Base-by-base conservation (phyloP, 371 early-diverging fungal species). In the Syncephalastrum sp. region DNA sequence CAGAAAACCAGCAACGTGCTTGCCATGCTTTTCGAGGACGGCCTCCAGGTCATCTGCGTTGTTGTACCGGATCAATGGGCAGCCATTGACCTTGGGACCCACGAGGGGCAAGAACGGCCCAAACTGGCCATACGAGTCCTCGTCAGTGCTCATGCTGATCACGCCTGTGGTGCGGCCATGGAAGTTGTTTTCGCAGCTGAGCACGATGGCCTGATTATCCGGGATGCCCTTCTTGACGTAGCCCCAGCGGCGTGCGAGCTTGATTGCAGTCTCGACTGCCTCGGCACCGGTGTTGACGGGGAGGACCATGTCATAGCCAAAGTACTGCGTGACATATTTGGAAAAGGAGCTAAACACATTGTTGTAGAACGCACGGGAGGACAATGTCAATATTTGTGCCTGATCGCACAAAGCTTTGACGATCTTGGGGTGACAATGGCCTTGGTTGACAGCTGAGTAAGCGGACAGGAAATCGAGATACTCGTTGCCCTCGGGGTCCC, bases 271-370 rank as follows among this genome's bases (percentile, higher is more conserved):
- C 71, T 98, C 99, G 21, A 98, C 98, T 10, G 95, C 98, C 69
- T 98, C 99, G 56, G 96, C 96, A 60, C 99, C 99, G 10, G 98
- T 97, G 85, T 98, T 98, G 89, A 95, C 93, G 49, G 97, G 97
- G 54, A 97, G 81, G 42, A 98, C 94, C 96, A 95, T 97, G 54
- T 97, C 97, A 63, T 91, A 95, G 2, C 94, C 94, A 82, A 98
- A 98, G 74, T 86, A 94, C 66, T 91, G 87, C 19, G 95, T 89
- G 53, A 98, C 76, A 65, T 89, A 97, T 70, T 94, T 89, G 52
- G 95, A 95, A 64, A 89, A 95, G 50, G 79, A 67, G 16, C 95
- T 94, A 73, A 95, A 95, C 47, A 88, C 80, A 63, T 95, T 91
- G 74, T 96, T 97, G 79, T 95, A 93, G 73, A 98, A 98, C 6